phyloP scores from a whole-genome alignment of 2,329 filamentous ascomycete genomes.

The Ascocoryne sarcoides region DNA sequence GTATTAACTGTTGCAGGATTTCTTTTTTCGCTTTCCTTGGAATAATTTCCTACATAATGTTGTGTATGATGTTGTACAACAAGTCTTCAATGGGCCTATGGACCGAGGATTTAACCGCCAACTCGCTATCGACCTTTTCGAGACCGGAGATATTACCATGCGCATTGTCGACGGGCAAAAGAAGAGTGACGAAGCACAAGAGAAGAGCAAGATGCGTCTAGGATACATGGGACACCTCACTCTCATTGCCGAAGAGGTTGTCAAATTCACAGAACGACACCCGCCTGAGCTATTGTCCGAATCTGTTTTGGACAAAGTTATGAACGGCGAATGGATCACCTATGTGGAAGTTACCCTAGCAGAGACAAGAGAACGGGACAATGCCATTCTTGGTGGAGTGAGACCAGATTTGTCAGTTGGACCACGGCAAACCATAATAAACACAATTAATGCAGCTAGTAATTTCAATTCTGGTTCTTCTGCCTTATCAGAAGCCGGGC shows the following conservation, averaged over 20 bases:
- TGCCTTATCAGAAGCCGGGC: constrained; percentile 70
- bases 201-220: constrained; percentile 76
- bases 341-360: constrained; percentile 91
- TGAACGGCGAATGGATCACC: constrained; percentile 83
- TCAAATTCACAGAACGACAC: constrained; percentile 95
- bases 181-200: constrained; percentile 77
- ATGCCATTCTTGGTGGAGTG: constrained; percentile 94
- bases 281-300: constrained; percentile 80
- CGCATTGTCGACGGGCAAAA: constrained; percentile 87
- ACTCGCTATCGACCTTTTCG: constrained; percentile 86
- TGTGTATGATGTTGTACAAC: constrained; percentile 96
- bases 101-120: constrained; percentile 88
- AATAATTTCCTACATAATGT: constrained; percentile 99
- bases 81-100: constrained; percentile 98
- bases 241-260: constrained; percentile 93
- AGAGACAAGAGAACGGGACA: constrained; percentile 90
- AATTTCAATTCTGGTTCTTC: constrained; percentile 49
- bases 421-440: constrained; percentile 57
- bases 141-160: constrained; percentile 79
- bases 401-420: constrained; percentile 83
- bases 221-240: constrained; percentile 99
- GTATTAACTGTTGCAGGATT: constrained; percentile 51
- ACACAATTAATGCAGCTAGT: constrained; percentile 47
- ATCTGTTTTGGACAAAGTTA: constrained; percentile 76
- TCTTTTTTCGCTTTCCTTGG: constrained; percentile 98